These are phyloP conservation scores for Ananas comosus DNA, from an alignment of 176 grass and related monocot species.

Conservation along the genomic window DNA sequence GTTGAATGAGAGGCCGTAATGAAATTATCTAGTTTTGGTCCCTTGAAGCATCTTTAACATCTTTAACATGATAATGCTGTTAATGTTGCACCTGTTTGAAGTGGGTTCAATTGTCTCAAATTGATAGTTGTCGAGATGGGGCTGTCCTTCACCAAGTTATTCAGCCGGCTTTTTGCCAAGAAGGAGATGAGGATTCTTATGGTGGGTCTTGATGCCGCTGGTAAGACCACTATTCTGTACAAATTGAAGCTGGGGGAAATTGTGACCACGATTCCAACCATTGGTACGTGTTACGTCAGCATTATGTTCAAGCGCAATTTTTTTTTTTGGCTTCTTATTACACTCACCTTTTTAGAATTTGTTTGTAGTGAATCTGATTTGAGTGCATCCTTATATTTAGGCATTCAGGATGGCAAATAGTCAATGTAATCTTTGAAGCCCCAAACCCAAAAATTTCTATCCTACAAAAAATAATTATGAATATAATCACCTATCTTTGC, in stretches of 20 bases:
- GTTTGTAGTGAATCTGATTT: no score
- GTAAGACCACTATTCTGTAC: slow-evolving; percentile 16
- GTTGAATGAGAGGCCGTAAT: not conserved
- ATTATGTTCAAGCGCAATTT: not conserved
- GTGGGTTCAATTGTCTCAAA: not conserved
- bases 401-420: no score
- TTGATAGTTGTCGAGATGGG: not conserved
- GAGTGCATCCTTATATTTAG: no score
- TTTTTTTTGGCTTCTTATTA: not conserved
- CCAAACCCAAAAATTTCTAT: no score
- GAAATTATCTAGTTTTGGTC: not conserved
- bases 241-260: slow-evolving; percentile 14
- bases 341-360: not conserved
- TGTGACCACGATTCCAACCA: slow-evolving; percentile 13
- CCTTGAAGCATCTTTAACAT: not conserved
- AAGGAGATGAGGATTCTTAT: slow-evolving; percentile 14
- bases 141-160: slow-evolving; percentile 9
- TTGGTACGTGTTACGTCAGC: not conserved
- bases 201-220: slow-evolving; percentile 11
- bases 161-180: slow-evolving; percentile 13
- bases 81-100: not conserved
- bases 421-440: no score
- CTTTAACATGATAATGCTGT: not conserved
- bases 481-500: no score
- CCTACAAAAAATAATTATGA: no score